Conservation (phyloP, 768 basidiomycete genomes). For the Lactarius sp. region DNA sequence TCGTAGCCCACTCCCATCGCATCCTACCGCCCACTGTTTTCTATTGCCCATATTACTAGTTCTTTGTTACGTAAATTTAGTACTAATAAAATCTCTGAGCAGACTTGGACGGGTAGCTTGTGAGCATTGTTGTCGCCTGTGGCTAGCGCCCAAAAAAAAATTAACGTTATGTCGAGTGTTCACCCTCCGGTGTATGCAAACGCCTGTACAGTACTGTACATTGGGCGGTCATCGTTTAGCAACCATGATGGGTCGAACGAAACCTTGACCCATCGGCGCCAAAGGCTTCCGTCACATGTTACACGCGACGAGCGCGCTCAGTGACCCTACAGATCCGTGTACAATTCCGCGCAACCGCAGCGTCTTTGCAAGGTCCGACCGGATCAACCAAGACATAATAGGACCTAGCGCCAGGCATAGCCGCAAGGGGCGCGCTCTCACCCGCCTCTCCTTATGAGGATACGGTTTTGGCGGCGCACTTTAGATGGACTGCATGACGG, state of each 20-base stretch:
- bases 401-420: not conserved
- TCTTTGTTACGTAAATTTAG: constrained; percentile 5
- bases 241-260: not conserved
- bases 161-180: not conserved
- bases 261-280: not conserved
- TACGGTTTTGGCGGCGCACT: not conserved
- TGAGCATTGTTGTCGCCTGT: not conserved
- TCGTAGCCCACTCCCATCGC: constrained; percentile 5
- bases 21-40: constrained; percentile 5
- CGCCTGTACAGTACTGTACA: not conserved
- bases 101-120: not conserved
- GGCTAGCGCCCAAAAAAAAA: not conserved
- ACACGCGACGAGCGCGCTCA: not conserved
- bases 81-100: constrained; percentile 2
- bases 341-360: not conserved
- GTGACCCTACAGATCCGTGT: constrained; percentile 2
- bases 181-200: constrained; percentile 3
- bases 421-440: not conserved
- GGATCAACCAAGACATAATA: not conserved
- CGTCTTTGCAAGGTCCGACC: constrained; percentile 15
- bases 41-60: constrained; percentile 14
- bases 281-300: not conserved
- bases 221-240: not conserved
- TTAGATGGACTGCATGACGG: not conserved
- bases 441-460: not conserved